Conservation (phyloP, 108 stramenopile genomes). For the Fragilaria radians region DNA sequence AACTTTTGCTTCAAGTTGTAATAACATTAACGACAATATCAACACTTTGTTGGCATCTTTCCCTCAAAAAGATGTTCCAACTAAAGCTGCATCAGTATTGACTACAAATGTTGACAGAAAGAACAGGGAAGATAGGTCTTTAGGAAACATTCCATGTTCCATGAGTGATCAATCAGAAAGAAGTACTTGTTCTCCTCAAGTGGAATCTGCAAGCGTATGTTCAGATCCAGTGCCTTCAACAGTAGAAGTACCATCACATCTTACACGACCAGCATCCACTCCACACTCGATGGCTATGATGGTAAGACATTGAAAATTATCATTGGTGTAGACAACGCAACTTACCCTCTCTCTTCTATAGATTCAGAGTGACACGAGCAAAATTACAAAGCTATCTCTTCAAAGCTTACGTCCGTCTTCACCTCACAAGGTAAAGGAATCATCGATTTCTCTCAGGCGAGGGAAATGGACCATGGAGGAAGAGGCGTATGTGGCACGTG, state of each 20-base stretch:
- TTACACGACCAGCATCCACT: neutral
- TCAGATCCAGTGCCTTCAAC: neutral
- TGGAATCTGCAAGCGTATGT: neutral
- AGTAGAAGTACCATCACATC: neutral
- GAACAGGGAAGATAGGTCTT: neutral
- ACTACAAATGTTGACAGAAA: no score
- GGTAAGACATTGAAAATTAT: neutral
- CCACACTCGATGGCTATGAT: neutral
- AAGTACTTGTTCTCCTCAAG: neutral
- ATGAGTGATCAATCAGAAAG: neutral
- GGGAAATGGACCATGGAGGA: conserved; percentile 96
- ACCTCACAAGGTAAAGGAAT: neutral
- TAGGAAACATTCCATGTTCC: neutral
- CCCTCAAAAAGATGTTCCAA: no score
- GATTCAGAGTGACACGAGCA: no score
- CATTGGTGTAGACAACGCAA: no score
- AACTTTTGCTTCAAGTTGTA: no score
- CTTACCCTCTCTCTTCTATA: no score
- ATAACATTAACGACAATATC: no score
- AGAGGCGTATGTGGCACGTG: conserved; percentile 86
- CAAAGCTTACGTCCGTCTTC: no score
- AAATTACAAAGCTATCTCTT: no score
- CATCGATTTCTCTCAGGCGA: conserved; percentile 39
- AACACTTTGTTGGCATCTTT: no score
- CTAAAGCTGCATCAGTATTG: no score